These are phyloP conservation scores for Trichocladium antarcticum DNA, from an alignment of 495 filamentous ascomycete species.

Conservation along the genomic window DNA sequence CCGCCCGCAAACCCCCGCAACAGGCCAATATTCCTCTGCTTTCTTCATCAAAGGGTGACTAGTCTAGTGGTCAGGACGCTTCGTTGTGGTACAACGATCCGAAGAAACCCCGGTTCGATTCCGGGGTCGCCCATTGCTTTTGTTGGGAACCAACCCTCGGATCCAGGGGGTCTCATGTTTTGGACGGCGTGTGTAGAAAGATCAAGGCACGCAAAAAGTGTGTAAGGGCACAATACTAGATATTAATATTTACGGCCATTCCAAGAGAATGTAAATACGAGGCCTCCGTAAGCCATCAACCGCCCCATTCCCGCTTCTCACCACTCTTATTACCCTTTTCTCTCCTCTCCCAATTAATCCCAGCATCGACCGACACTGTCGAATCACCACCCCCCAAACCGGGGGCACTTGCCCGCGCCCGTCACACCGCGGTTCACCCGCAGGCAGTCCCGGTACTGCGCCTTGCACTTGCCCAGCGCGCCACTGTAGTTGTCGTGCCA, in stretches of 20 bases:
- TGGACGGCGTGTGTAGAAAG: too few species aligned
- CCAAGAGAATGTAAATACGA: too few species aligned
- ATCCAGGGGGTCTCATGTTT: not conserved
- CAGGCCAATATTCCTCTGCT: not conserved
- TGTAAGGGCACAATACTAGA: too few species aligned
- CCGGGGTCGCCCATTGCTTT: constrained; percentile 15
- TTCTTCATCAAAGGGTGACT: constrained; percentile 5
- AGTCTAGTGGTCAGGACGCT: constrained; percentile 17
- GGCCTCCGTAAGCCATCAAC: too few species aligned
- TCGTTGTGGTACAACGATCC: constrained; percentile 12
- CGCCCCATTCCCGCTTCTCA: not conserved
- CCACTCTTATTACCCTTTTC: not conserved
- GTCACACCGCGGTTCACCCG: constrained; percentile 5
- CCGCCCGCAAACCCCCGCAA: not conserved
- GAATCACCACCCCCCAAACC: constrained; percentile 10
- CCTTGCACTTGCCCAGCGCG: constrained; percentile 12
- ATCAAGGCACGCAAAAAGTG: too few species aligned
- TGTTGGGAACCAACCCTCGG: not conserved
- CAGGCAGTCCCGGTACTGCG: constrained; percentile 6
- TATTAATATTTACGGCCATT: too few species aligned
- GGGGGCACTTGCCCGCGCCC: constrained; percentile 17
- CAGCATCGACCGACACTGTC: not conserved
- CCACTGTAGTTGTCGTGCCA: constrained; percentile 4
- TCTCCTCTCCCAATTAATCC: too few species aligned
- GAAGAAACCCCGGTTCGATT: constrained; percentile 22